Percentiles rank a stretch among this genome's conserved stretches.
Conservation (phyloP, 164 flowering plant genomes). For the Annona cherimola region DNA sequence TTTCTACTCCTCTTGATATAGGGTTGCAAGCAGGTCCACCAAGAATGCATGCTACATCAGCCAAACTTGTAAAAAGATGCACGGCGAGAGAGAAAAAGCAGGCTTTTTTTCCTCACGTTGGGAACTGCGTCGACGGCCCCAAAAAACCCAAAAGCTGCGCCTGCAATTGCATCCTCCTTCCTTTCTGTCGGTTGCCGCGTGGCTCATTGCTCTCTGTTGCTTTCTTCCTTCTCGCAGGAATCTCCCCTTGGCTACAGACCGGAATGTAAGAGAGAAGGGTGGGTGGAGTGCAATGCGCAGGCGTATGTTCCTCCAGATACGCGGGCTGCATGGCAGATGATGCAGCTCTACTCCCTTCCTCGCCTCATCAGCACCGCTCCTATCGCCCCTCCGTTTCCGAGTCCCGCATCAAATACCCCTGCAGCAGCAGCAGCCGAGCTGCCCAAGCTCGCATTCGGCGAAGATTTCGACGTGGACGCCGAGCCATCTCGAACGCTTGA, state of each 20-base stretch:
- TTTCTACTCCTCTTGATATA: background rate
- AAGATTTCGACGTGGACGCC: background rate
- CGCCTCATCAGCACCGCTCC: slow-evolving; percentile 10
- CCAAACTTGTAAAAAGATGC: background rate
- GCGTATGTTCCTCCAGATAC: slow-evolving; percentile 25
- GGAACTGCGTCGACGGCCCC: slow-evolving; percentile 7
- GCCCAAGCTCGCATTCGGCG: background rate
- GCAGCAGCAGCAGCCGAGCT: background rate
- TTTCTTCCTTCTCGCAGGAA: slow-evolving; percentile 31
- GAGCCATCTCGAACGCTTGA: slow-evolving; percentile 53
- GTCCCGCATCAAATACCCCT: background rate
- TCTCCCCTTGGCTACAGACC: slow-evolving; percentile 32
- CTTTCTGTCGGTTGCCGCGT: slow-evolving; percentile 64
- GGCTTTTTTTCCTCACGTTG: background rate
- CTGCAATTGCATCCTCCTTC: too few relatives aligned
- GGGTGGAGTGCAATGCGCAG: slow-evolving; percentile 32
- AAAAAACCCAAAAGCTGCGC: slow-evolving; percentile 60
- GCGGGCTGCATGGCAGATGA: slow-evolving; percentile 55
- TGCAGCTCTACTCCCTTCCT: slow-evolving; percentile 31
- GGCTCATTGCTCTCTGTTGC: background rate
- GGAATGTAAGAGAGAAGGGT: slow-evolving; percentile 35
- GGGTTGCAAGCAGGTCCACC: background rate
- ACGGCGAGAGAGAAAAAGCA: background rate
- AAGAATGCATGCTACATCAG: background rate
- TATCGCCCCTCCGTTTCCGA: slow-evolving; percentile 8